Evolutionary conservation across 805 yeast species (phyloP).

Genomic region (Kodamaea kakaduensis): DNA sequence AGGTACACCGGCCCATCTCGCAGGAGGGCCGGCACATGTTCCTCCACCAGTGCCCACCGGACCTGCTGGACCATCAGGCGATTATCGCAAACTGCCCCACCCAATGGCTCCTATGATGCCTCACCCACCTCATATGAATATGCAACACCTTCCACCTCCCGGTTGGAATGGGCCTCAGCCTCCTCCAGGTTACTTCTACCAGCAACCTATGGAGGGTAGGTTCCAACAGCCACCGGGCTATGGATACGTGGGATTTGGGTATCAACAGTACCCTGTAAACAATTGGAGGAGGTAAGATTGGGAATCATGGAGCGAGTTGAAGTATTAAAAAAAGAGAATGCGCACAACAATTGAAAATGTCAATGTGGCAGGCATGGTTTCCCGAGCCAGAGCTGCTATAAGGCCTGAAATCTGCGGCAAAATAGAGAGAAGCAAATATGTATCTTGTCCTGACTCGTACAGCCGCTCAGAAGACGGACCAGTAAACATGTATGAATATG

Average conservation of each 20-base stretch:
- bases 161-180: constrained; percentile 1
- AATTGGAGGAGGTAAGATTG: constrained; percentile 24
- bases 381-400: too few relatives aligned
- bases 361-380: too few relatives aligned
- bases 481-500: too few relatives aligned
- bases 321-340: too few relatives aligned
- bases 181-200: constrained; percentile 2
- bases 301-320: too few relatives aligned
- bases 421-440: too few relatives aligned
- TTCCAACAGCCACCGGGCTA: constrained; percentile 29
- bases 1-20: neutral
- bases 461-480: too few relatives aligned
- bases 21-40: neutral
- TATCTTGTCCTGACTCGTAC: too few relatives aligned
- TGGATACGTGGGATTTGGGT: constrained; percentile 19
- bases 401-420: too few relatives aligned
- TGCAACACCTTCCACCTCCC: constrained; percentile 2
- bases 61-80: neutral
- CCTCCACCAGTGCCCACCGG: neutral
- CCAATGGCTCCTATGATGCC: constrained; percentile 3
- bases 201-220: constrained; percentile 1
- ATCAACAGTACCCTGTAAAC: constrained; percentile 18
- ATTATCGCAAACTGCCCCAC: constrained; percentile 1
- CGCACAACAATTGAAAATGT: too few relatives aligned
- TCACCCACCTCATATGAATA: constrained; percentile 1